Base-by-base conservation (phyloP, 1,284 basidiomycete genomes). In the Leccinum subrobustum region DNA sequence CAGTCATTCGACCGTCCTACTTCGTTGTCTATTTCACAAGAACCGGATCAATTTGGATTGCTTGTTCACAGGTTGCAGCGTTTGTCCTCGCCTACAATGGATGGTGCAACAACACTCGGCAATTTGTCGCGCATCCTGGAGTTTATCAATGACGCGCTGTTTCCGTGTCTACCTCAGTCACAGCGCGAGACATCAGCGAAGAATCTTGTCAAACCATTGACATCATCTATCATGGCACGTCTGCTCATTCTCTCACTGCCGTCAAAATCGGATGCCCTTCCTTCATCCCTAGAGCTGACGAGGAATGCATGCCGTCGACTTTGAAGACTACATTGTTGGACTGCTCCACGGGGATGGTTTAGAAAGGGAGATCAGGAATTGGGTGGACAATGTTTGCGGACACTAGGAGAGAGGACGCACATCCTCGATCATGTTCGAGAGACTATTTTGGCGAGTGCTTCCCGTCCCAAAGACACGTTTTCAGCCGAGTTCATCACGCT, bases 351-450 rank as follows among this genome's bases (percentile, higher is more conserved):
- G 81, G 54, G 80, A 80, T 4, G 61, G 65, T 6, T 75, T 77
- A 6, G 84, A 88, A 51, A 76, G 76, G 37, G 77, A 83, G 18
- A 79, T 91, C 56, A 79, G 81, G 70, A 64, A 72, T 5, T 93
- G 91, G 91, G 82, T 80, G 3, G 80, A 84, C 57, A 81, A 81
- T 3, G 78, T 90, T 18, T 81, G 82, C 31, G 75, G 80, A 3
- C 91, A 93, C 72, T 93, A 91, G 68, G 91, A 92, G 72, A 83
- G 85, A 61, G 84, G 85, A 67, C 76, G 90, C 75, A 83, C 56
- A 82, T 92, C 53, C 77, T 92, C n/a, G 83, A 88, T 42, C 70
- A 71, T 6, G 79, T 83, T 18, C 79, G 91, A 57, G 67, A 67
- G 18, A 77, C 83, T 54, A 77, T 89, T 37, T 66, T 84, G 12